These are phyloP conservation scores for Fusarium liriodendri DNA, from an alignment of 2,329 filamentous ascomycete genomes.

Conservation along the genomic window DNA sequence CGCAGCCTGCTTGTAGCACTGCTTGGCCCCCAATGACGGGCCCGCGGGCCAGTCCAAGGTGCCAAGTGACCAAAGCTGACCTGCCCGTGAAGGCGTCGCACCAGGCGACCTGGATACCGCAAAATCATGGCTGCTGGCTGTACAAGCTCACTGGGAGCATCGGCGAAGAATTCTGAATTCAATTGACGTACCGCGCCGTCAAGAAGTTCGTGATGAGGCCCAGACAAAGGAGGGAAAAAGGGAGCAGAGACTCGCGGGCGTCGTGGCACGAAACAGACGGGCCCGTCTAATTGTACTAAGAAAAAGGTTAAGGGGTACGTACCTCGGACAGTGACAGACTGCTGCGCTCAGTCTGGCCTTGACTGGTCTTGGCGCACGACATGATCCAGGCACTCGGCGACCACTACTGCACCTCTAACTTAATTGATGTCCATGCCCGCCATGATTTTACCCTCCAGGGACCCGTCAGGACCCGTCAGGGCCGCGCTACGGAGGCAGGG, in stretches of 20 bases:
- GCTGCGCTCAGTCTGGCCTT: conserved; percentile 29
- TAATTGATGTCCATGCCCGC: conserved; percentile 21
- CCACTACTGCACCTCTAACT: conserved; percentile 26
- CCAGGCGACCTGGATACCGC: conserved; percentile 42
- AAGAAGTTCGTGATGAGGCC: conserved; percentile 17
- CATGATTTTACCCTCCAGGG: conserved; percentile 4
- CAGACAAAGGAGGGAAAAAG: conserved; percentile 24
- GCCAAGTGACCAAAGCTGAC: conserved; percentile 33
- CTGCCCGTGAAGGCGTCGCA: conserved; percentile 38
- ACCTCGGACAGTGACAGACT: conserved; percentile 29
- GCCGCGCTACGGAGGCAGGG: conserved; percentile 7
- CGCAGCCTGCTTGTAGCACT: conserved; percentile 28
- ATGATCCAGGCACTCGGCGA: conserved; percentile 37
- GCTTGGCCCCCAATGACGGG: conserved; percentile 34
- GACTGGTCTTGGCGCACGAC: conserved; percentile 37
- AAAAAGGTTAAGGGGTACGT: conserved; percentile 24
- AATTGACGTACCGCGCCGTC: conserved; percentile 27
- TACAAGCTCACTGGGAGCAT: conserved; percentile 8
- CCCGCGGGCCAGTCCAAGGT: conserved; percentile 22
- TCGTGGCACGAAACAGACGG: conserved; percentile 36
- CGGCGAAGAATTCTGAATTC: background rate
- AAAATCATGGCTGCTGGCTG: conserved; percentile 37
- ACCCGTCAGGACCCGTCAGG: background rate
- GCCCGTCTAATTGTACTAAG: conserved; percentile 25
- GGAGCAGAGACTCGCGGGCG: conserved; percentile 19